Evolutionary conservation across 73 alveolate genomes (phyloP).

Genomic region (Tetrahymena thermophila): DNA sequence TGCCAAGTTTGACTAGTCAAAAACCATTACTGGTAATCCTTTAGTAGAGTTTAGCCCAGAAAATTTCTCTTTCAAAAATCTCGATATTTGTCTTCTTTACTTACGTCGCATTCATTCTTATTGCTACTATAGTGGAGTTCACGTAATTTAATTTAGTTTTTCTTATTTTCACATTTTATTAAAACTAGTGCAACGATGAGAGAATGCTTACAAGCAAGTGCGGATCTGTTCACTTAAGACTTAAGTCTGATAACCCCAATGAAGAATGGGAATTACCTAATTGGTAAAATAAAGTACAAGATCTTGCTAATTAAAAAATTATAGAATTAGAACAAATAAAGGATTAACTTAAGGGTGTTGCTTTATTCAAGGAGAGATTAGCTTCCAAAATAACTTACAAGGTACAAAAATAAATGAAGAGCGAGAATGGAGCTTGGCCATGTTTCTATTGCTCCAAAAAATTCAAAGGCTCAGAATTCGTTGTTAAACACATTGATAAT

Average conservation of each 20-base stretch:
- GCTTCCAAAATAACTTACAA: neutral
- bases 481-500: neutral
- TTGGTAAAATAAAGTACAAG: neutral
- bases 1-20: neutral
- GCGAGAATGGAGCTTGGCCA: neutral
- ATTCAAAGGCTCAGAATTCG: neutral
- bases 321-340: neutral
- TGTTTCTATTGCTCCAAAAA: neutral
- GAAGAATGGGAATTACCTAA: slow-evolving; percentile 1
- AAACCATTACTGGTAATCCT: neutral
- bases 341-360: neutral
- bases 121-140: neutral
- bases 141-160: neutral
- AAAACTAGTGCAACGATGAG: neutral
- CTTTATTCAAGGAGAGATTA: neutral
- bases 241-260: neutral
- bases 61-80: neutral
- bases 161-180: neutral
- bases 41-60: neutral
- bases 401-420: neutral
- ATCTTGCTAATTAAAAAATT: neutral
- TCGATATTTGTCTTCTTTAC: neutral
- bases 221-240: neutral
- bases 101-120: neutral
- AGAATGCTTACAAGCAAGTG: slow-evolving; percentile 1